Conservation (phyloP, 2,329 filamentous ascomycete genomes). For the Aspergillus neotritici region DNA sequence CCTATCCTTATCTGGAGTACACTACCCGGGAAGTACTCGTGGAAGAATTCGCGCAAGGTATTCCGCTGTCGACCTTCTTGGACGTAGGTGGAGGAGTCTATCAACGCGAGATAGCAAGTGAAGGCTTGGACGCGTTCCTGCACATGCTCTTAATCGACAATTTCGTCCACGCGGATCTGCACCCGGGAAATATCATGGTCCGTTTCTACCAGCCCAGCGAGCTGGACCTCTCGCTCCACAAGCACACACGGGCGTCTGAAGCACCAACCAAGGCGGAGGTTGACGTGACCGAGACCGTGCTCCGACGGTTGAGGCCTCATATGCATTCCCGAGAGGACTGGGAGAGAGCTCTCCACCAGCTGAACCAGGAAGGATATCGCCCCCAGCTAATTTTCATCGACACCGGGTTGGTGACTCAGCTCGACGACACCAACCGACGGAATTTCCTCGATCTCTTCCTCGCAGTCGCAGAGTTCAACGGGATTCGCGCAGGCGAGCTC, state of each 20-base stretch:
- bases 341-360: conserved; percentile 65
- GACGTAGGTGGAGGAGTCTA: conserved; percentile 88
- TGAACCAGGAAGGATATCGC: conserved; percentile 82
- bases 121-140: conserved; percentile 90
- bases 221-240: conserved; percentile 57
- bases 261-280: conserved; percentile 48
- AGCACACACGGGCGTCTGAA: conserved; percentile 38
- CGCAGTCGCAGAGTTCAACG: conserved; percentile 91
- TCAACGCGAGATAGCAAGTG: conserved; percentile 88
- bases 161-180: conserved; percentile 92
- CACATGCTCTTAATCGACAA: conserved; percentile 97
- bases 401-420: conserved; percentile 87
- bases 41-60: conserved; percentile 92
- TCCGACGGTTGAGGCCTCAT: conserved; percentile 71
- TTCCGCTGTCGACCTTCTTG: conserved; percentile 83
- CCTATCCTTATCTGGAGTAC: conserved; percentile 86
- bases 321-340: conserved; percentile 64
- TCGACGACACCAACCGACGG: conserved; percentile 75
- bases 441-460: conserved; percentile 97
- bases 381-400: conserved; percentile 97
- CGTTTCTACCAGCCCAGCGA: conserved; percentile 85
- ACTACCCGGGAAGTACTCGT: conserved; percentile 88
- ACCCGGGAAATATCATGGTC: conserved; percentile 99
- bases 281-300: conserved; percentile 82
- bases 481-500: conserved; percentile 86